Base-by-base conservation (phyloP, 345 rosid species). In the Populus deltoides region DNA sequence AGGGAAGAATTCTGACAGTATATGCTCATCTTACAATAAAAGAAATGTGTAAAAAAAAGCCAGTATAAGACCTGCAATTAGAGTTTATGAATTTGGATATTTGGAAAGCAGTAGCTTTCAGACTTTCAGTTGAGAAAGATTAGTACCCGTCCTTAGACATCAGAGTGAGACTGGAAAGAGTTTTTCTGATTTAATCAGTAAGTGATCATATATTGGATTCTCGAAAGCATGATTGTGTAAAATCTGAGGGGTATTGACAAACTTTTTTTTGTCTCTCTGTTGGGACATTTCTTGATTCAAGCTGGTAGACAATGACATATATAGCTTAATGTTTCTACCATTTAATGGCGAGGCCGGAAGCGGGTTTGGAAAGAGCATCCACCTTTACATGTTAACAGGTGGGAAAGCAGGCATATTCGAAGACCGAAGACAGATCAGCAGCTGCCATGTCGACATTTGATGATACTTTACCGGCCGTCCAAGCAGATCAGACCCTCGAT, bases 381-480 rank as follows among this genome's bases (percentile, higher is more conserved):
- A 31, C 2, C 33, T 31, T 66, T 92, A 61, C 29, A 96, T 91
- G 25, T 83, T 93, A 80, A 92, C 93, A 8, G 97, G 94, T 75
- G 97, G 98, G 77, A 98, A 96, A 84, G 99, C 90, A 33, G 98
- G 97, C 70, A 90, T 96, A 84, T 92, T 96, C 88, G 92, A 90
- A 84, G 98, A 93, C 79, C 87, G 95, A 89, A 83, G 98, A 93
- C 78, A 88, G 95, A 89, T 93, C 99, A 49, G 92, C 97, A 8
- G 88, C 99, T 38, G 94, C 98, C 74, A 92, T 96, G 94, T 94
- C 95, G 36, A 89, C 98, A 9, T 96, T 93, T 72, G 97, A 98
- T 43, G 99, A 96, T 83, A 93, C 93, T 83, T 84, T 92, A 78
- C 99, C 36, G 36, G 36, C 99, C 5, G 90, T 88, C 68, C 98